Evolutionary conservation across 2,329 filamentous ascomycete genomes (phyloP).

Genomic region (Blastomyces gilchristii): DNA sequence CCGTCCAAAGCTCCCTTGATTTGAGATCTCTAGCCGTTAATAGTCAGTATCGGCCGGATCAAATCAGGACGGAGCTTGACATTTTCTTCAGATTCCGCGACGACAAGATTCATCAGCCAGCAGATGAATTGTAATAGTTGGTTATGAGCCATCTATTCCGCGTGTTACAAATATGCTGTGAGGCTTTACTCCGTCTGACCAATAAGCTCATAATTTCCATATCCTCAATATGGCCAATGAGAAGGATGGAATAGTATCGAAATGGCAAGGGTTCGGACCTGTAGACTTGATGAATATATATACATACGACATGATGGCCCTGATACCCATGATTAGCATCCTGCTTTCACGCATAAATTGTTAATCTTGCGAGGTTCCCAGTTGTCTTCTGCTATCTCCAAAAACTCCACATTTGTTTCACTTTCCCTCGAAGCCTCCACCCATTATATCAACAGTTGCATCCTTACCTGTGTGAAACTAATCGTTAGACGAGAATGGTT

Average conservation of each 20-base stretch:
- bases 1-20: not conserved
- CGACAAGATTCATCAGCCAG: not conserved
- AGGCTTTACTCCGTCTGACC: not conserved
- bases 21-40: not conserved
- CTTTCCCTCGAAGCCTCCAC: not conserved
- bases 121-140: not conserved
- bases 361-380: not conserved
- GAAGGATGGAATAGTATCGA: not conserved
- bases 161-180: not conserved
- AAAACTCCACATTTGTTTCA: not conserved
- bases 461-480: not conserved
- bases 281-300: not conserved
- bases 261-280: not conserved
- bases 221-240: not conserved
- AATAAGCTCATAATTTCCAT: not conserved
- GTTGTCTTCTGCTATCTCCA: not conserved
- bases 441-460: not conserved
- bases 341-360: not conserved
- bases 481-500: not conserved
- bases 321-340: not conserved
- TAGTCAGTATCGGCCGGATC: not conserved
- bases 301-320: not conserved
- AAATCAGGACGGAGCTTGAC: not conserved
- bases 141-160: not conserved
- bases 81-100: not conserved